Evolutionary conservation across 176 grass and related monocot genomes (phyloP).

Genomic region (Musa acuminata): DNA sequence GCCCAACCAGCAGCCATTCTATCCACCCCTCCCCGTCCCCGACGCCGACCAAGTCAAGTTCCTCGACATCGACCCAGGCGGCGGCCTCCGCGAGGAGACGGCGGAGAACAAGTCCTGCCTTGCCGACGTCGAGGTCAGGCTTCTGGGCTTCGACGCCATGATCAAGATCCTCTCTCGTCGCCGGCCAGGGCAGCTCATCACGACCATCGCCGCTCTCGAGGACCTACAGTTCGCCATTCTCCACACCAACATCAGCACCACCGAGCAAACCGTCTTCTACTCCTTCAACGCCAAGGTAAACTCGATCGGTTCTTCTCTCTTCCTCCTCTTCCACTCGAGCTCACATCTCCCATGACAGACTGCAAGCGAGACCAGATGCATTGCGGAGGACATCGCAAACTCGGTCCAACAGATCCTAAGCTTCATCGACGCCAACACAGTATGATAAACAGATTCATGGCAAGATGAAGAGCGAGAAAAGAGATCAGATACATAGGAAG

Average conservation of each 20-base stretch:
- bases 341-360: conserved; percentile 26
- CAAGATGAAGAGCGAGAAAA: too few species aligned
- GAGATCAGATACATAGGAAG: background rate
- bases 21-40: conserved; percentile 41
- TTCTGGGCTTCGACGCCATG: conserved; percentile 64
- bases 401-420: conserved; percentile 85
- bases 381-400: conserved; percentile 75
- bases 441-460: conserved; percentile 3
- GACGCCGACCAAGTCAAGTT: conserved; percentile 22
- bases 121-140: conserved; percentile 75
- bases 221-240: conserved; percentile 81
- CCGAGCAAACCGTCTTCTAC: conserved; percentile 96
- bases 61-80: conserved; percentile 42
- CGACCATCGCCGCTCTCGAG: conserved; percentile 72
- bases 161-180: conserved; percentile 79
- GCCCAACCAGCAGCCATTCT: conserved; percentile 24
- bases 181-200: conserved; percentile 68
- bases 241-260: conserved; percentile 94
- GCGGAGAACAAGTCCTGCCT: conserved; percentile 89
- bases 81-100: conserved; percentile 20
- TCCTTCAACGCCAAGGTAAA: conserved; percentile 95
- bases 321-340: background rate
- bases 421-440: conserved; percentile 71
- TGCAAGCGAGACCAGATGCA: conserved; percentile 52
- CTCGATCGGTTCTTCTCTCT: background rate